A percentile compares a stretch with the other conserved stretches of the same genome.
These are phyloP conservation scores for Rosa chinensis DNA, from an alignment of 306 rosid species.

Conservation along the genomic window DNA sequence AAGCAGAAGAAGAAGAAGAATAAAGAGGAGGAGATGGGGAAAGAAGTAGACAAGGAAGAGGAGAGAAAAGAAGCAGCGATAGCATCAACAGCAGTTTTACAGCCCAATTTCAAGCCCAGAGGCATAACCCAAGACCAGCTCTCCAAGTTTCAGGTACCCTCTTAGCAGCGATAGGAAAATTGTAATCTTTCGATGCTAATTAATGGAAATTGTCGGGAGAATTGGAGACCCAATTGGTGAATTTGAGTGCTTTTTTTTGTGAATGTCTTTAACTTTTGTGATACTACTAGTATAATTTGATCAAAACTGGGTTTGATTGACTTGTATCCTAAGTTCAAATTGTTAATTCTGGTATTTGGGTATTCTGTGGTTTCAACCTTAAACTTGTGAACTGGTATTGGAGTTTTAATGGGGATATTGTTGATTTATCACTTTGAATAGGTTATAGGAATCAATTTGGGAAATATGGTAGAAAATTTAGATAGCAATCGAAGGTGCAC, in stretches of 20 bases:
- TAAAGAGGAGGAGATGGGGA: constrained; percentile 25
- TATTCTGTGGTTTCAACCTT: too few species aligned
- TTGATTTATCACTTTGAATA: not conserved
- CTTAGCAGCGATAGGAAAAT: not conserved
- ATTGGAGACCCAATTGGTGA: not conserved
- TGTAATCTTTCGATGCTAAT: not conserved
- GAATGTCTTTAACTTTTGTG: not conserved
- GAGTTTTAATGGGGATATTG: not conserved
- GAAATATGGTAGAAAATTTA: not conserved
- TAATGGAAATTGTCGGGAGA: not conserved
- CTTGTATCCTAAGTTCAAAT: not conserved
- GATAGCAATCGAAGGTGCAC: not conserved
- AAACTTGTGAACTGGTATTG: not conserved
- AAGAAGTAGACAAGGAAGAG: constrained; percentile 41
- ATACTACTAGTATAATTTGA: not conserved
- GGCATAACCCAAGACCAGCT: constrained; percentile 51
- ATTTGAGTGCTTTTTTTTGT: not conserved
- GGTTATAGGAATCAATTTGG: not conserved
- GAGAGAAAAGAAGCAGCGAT: constrained; percentile 63
- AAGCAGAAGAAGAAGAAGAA: not conserved
- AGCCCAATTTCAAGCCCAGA: constrained; percentile 53
- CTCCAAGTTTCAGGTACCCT: constrained; percentile 50
- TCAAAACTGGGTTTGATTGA: not conserved
- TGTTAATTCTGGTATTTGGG: too few species aligned
- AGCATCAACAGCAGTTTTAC: constrained; percentile 51